phyloP scores from a whole-genome alignment of 768 basidiomycete species.

The Tricholoma terreum region DNA sequence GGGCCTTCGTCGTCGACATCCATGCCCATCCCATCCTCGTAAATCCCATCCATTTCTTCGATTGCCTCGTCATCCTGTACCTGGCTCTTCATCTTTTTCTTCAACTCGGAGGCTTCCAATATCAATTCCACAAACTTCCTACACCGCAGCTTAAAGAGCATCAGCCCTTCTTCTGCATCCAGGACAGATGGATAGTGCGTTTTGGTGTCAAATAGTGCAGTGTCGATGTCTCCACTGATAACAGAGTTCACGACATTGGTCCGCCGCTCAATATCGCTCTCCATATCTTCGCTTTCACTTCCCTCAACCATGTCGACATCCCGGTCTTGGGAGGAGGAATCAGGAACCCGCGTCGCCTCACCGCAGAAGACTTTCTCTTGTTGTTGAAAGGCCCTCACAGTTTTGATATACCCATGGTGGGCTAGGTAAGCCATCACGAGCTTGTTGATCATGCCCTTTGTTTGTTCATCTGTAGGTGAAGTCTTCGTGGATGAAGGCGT shows the following conservation, averaged over 20 bases:
- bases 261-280: slow-evolving; percentile 60
- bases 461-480: slow-evolving; percentile 43
- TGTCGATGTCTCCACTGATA: slow-evolving; percentile 66
- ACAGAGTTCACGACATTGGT: slow-evolving; percentile 72
- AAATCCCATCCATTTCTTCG: slow-evolving; percentile 38
- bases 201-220: slow-evolving; percentile 55
- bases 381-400: slow-evolving; percentile 63
- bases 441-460: slow-evolving; percentile 61
- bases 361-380: slow-evolving; percentile 22
- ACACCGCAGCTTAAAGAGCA: slow-evolving; percentile 81
- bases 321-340: slow-evolving; percentile 5
- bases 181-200: slow-evolving; percentile 62
- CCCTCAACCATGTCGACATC: slow-evolving; percentile 46
- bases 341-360: slow-evolving; percentile 10
- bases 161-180: slow-evolving; percentile 61
- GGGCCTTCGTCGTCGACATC: slow-evolving; percentile 50
- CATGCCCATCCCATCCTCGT: slow-evolving; percentile 53
- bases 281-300: slow-evolving; percentile 24
- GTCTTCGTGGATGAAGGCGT: slow-evolving; percentile 18
- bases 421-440: slow-evolving; percentile 78
- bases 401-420: slow-evolving; percentile 79
- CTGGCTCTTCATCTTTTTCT: slow-evolving; percentile 53
- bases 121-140: slow-evolving; percentile 85
- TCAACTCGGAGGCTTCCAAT: slow-evolving; percentile 64
- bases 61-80: slow-evolving; percentile 32